Base-by-base conservation (phyloP, 352 stramenopile genomes). In the Blastocystis sp. region DNA sequence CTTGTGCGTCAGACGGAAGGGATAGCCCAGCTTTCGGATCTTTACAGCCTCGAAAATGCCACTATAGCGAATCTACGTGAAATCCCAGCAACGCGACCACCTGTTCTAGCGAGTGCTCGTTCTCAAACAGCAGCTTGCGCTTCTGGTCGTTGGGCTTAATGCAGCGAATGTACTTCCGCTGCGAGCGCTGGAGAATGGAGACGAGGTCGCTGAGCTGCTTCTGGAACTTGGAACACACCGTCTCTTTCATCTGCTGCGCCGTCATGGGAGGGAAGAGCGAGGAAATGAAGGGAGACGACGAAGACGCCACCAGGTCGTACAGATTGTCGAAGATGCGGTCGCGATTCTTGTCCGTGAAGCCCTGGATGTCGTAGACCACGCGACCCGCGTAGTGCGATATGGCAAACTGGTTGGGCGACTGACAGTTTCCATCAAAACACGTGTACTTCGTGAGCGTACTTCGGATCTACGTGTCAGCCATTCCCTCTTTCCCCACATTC, bases 41-140 rank as follows among this genome's bases (percentile, higher is more conserved):
- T 94, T 93, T 34, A 99, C 96, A 8, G 96, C 97, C 89, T 98
- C 97, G 8, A 99, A 91, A n/a, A 99, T 95, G 90, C 97, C 97
- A 87, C 94, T 94, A 59, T 97, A 97, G 79, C 93, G 92, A 21
- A 89, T 84, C 87, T 72, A 72, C 9, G 21, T 0, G 88, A 88
- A 1, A 72, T 1, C 4, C 2, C n/a, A 44, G n/a, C 1, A 7
- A 44, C 21, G 32, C 0, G 27, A 44, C 27, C 1, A 98, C 88
- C 89, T 99, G 96, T 86, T 98, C 94, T 46, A 94, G 96, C 11
- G 97, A 90, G 46, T 94, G 90, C 86, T 96, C 94, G 16, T 94
- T 79, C 38, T 92, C 91, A 86, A 98, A 91, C 64, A 93, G 72
- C 72, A 91, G 89, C 69, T 91, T 88, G 61, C 95, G 93, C 11